A percentile compares a stretch with the other conserved stretches of the same genome.
phyloP scores from a whole-genome alignment of 1,284 basidiomycete genomes.

The Malassezia globosa region DNA sequence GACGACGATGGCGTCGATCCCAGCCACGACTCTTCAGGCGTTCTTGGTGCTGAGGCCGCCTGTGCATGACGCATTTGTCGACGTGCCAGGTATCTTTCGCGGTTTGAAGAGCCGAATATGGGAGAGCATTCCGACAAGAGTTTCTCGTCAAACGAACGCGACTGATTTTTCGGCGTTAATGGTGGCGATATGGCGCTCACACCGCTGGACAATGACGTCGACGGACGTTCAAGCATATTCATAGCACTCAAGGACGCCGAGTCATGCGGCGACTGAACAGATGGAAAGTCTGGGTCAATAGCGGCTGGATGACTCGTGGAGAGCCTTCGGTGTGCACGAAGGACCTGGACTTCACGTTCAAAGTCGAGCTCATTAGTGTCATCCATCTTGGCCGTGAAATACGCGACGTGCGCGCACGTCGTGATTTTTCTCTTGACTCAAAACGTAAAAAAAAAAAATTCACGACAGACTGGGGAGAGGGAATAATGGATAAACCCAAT shows the following conservation, averaged over 20 bases:
- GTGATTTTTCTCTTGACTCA: too few species aligned
- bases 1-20: conserved; percentile 1
- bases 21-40: too few species aligned
- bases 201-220: neutral
- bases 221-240: neutral
- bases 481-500: too few species aligned
- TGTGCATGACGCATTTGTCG: conserved; percentile 1
- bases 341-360: conserved; percentile 41
- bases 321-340: conserved; percentile 39
- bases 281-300: conserved; percentile 44
- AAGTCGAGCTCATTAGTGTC: conserved; percentile 24
- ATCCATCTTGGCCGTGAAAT: neutral
- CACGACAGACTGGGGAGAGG: too few species aligned
- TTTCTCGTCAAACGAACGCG: neutral
- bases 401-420: too few species aligned
- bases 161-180: neutral
- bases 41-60: neutral
- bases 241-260: neutral
- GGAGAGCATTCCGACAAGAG: neutral
- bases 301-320: conserved; percentile 34
- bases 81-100: conserved; percentile 7
- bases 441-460: too few species aligned
- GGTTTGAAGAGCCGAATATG: conserved; percentile 12
- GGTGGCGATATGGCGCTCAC: conserved; percentile 4
- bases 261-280: conserved; percentile 15